Conservation (phyloP, 306 rosid species). For the Dicorynia guianensis region DNA sequence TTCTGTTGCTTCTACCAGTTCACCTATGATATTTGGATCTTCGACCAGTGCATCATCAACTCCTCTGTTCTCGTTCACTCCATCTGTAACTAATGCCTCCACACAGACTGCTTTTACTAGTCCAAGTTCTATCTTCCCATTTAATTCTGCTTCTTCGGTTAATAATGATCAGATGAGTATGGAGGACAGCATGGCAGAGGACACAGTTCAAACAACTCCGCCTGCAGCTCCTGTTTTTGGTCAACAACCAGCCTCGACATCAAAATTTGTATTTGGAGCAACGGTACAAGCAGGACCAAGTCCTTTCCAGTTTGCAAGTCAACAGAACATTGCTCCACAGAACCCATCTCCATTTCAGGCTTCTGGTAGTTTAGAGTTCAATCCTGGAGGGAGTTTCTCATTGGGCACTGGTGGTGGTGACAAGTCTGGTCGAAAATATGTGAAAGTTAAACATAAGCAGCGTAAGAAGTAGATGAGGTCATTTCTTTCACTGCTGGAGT, state of each 20-base stretch:
- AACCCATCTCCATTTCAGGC: conserved; percentile 76
- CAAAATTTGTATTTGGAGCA: conserved; percentile 71
- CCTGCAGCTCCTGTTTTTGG: conserved; percentile 56
- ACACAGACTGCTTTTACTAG: conserved; percentile 69
- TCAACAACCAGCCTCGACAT: conserved; percentile 55
- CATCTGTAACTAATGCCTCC: conserved; percentile 53
- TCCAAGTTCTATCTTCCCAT: conserved; percentile 47
- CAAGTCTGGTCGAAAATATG: conserved; percentile 62
- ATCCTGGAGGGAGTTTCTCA: conserved; percentile 79
- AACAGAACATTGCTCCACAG: conserved; percentile 62
- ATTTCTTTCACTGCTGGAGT: conserved; percentile 31
- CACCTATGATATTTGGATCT: conserved; percentile 57
- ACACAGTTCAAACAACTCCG: conserved; percentile 57
- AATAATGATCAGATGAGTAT: conserved; percentile 76
- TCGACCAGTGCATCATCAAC: conserved; percentile 57
- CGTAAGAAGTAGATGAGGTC: conserved; percentile 65
- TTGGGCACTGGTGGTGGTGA: conserved; percentile 79
- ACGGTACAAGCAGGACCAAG: conserved; percentile 47
- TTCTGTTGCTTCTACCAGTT: conserved; percentile 46
- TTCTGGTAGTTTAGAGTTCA: conserved; percentile 70
- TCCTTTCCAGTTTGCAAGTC: conserved; percentile 70
- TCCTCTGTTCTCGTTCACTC: conserved; percentile 63
- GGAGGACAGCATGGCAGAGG: conserved; percentile 98
- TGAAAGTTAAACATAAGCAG: conserved; percentile 56
- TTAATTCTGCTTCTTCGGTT: conserved; percentile 53